These are phyloP conservation scores for Earliella scabrosa DNA, from an alignment of 1,284 basidiomycete species.

Conservation along the genomic window DNA sequence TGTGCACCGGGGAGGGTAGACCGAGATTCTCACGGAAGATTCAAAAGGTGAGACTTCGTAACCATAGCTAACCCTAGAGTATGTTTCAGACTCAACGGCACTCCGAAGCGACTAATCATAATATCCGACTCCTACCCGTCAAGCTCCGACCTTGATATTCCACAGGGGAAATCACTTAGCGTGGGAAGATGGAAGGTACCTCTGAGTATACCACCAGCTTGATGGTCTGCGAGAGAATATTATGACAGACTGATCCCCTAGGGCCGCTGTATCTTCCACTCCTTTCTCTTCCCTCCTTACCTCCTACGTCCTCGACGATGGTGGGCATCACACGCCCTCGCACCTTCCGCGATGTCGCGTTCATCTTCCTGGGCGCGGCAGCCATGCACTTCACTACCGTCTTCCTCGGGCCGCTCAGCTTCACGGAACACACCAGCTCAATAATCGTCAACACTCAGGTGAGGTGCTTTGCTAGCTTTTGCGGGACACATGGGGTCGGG, in stretches of 20 bases:
- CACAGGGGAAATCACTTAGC: no score
- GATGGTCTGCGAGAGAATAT: not conserved
- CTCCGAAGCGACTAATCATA: no score
- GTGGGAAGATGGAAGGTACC: no score
- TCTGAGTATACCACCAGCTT: not conserved
- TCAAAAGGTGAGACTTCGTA: no score
- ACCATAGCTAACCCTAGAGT: no score
- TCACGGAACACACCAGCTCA: conserved; percentile 35
- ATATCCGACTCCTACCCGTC: no score
- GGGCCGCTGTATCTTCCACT: conserved; percentile 8
- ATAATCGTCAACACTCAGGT: conserved; percentile 43
- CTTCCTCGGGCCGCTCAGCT: conserved; percentile 40
- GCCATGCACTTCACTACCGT: conserved; percentile 54
- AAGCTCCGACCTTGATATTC: no score
- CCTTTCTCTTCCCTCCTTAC: conserved; percentile 3
- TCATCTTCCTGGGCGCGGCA: conserved; percentile 54
- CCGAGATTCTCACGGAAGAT: no score
- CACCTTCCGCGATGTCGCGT: conserved; percentile 49
- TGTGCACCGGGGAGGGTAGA: no score
- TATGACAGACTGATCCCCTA: conserved; percentile 3
- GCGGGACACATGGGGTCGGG: not conserved
- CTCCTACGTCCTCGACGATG: conserved; percentile 16
- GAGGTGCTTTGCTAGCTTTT: conserved; percentile 8
- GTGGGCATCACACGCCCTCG: conserved; percentile 32
- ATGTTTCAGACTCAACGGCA: no score